phyloP scores from a whole-genome alignment of 768 basidiomycete species.

The Suillus subluteus region DNA sequence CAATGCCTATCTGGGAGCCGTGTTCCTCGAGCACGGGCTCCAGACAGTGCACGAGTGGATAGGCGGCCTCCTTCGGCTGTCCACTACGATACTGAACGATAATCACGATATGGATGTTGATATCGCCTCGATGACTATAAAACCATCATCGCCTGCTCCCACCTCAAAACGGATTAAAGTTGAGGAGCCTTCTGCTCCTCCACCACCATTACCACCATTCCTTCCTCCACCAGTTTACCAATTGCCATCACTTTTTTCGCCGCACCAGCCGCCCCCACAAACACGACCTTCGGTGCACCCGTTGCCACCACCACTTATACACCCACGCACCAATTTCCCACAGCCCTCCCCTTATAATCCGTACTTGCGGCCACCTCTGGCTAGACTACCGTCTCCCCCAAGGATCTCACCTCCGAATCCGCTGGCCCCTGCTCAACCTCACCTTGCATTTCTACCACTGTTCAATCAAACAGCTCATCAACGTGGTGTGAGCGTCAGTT shows the following conservation, averaged over 20 bases:
- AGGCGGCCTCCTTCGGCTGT: conserved; percentile 39
- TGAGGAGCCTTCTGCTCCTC: conserved; percentile 24
- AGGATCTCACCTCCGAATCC: conserved; percentile 52
- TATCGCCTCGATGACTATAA: not conserved
- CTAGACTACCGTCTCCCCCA: conserved; percentile 36
- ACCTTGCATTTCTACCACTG: conserved; percentile 65
- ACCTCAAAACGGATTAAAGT: conserved; percentile 34
- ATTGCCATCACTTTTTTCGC: conserved; percentile 32
- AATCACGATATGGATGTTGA: conserved; percentile 20
- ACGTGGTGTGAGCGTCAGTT: conserved; percentile 63
- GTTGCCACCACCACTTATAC: conserved; percentile 19
- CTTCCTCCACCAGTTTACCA: conserved; percentile 32
- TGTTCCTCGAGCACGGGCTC: conserved; percentile 59
- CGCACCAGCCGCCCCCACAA: conserved; percentile 26
- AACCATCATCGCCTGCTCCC: conserved; percentile 22
- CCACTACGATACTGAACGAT: conserved; percentile 24
- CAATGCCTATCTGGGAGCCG: conserved; percentile 68
- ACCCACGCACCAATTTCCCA: conserved; percentile 17
- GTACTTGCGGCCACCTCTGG: conserved; percentile 25
- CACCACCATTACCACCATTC: conserved; percentile 18
- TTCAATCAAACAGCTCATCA: conserved; percentile 78
- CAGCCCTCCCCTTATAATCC: conserved; percentile 34
- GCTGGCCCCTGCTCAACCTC: conserved; percentile 64
- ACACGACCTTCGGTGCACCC: conserved; percentile 35
- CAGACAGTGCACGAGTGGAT: conserved; percentile 61